Conservation (phyloP, 306 rosid species). For the Prunus fruticosa region DNA sequence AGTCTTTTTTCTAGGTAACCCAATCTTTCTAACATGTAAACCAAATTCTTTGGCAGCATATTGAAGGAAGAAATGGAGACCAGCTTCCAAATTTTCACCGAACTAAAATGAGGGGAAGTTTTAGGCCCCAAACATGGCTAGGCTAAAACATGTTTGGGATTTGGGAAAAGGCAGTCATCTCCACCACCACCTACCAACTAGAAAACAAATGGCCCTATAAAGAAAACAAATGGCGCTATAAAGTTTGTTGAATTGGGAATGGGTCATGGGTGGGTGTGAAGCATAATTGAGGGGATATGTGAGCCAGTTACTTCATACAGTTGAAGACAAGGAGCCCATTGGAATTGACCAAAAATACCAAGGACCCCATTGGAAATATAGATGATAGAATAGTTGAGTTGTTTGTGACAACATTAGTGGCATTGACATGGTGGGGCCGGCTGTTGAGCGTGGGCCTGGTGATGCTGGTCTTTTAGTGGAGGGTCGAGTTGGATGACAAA, state of each 20-base stretch:
- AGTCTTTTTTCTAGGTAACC: background rate
- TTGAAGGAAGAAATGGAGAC: too few species aligned
- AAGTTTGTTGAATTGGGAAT: background rate
- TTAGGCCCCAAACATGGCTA: too few species aligned
- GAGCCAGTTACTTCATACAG: background rate
- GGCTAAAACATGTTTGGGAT: background rate
- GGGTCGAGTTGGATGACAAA: background rate
- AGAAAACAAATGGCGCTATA: background rate
- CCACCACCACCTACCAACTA: conserved; percentile 7
- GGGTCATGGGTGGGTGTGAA: conserved; percentile 1
- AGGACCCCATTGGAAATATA: background rate
- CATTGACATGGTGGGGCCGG: background rate
- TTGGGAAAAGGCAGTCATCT: background rate
- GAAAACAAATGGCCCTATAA: background rate
- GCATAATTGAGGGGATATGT: background rate
- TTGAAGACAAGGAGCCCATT: background rate
- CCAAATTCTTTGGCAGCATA: too few species aligned
- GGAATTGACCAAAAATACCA: background rate
- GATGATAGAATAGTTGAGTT: too few species aligned
- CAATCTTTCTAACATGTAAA: background rate
- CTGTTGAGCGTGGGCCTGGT: background rate
- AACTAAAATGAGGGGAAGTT: too few species aligned
- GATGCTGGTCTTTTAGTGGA: background rate
- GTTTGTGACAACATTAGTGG: background rate
- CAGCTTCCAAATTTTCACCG: too few species aligned